Percentiles rank a stretch among this genome's conserved stretches.
These are phyloP conservation scores for Didymella pomorum DNA, from an alignment of 2,329 filamentous ascomycete species.

Conservation along the genomic window DNA sequence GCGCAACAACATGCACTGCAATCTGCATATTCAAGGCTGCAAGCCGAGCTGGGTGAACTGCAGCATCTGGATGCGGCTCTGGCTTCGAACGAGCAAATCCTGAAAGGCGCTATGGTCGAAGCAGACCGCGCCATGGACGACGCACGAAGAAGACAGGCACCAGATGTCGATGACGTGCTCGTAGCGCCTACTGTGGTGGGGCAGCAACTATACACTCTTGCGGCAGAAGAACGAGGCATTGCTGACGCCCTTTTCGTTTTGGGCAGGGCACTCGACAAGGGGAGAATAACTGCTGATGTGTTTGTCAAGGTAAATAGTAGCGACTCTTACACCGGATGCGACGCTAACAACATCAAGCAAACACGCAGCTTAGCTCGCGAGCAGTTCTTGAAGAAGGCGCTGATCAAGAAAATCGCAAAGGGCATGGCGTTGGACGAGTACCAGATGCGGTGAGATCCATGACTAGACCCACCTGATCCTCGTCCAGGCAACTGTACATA, in stretches of 20 bases:
- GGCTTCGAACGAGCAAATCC: conserved; percentile 77
- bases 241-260: conserved; percentile 87
- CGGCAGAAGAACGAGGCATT: conserved; percentile 86
- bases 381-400: conserved; percentile 83
- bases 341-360: conserved; percentile 48
- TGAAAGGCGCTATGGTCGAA: conserved; percentile 77
- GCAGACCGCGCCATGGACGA: conserved; percentile 80
- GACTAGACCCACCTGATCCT: conserved; percentile 2
- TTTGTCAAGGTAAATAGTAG: conserved; percentile 71
- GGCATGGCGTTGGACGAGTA: conserved; percentile 73
- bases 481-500: neutral
- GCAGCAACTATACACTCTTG: conserved; percentile 87
- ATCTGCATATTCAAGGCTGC: conserved; percentile 71
- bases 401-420: conserved; percentile 77
- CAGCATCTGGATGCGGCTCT: conserved; percentile 75
- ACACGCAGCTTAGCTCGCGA: conserved; percentile 78
- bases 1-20: conserved; percentile 83
- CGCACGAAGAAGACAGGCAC: conserved; percentile 72
- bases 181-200: conserved; percentile 94
- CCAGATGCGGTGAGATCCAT: conserved; percentile 36
- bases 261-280: conserved; percentile 75
- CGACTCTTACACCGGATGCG: neutral
- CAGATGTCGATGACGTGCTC: conserved; percentile 86
- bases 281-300: conserved; percentile 72
- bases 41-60: conserved; percentile 76